Base-by-base conservation (phyloP, 352 stramenopile species). In the Pythium scleroteichum region DNA sequence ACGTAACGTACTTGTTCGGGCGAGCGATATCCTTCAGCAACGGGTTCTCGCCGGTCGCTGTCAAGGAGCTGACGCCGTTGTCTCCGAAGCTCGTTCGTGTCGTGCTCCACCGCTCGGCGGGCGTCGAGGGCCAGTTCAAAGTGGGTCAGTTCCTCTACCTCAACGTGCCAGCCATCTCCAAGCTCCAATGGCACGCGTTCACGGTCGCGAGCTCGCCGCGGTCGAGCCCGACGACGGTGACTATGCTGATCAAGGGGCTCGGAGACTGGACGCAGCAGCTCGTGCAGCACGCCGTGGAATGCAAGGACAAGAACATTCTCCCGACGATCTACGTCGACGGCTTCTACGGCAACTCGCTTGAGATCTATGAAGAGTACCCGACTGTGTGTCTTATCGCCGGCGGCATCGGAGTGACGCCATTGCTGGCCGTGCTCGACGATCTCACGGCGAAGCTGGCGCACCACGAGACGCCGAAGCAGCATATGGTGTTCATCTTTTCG, bases 111-210 rank as follows among this genome's bases (percentile, higher is more conserved):
- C 64, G 61, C 4, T 67, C 64, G 0, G n/a, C 53, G 0, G 24
- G 55, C 13, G n/a, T 42, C 16, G 55, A 55, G 17, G 65, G 57
- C 1, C 26, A 50, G 20, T 84, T 64, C 58, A 5, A 50, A 8
- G 53, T 78, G 29, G 72, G 72, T 7, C 66, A 79, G 33, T 76
- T 79, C 35, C 44, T 81, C 17, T 81, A 81, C 57, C 6, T 81
- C 32, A 79, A 79, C 32, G 70, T 66, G 2, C 75, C 72, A 7
- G 17, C 63, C 4, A 66, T 84, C 41, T 79, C 73, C 19, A 78
- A 75, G 62, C 51, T 71, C 8, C 69, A 84, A 51, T 84, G 72
- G 75, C 75, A 84, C 23, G 52, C 72, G 14, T 78, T 84, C 64
- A 79, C 69, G n/a, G 73, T 83, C 40, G 63, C 59, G 10, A 79